These are phyloP conservation scores for Biscutella laevigata DNA, from an alignment of 441 rosid genomes.

Conservation along the genomic window DNA sequence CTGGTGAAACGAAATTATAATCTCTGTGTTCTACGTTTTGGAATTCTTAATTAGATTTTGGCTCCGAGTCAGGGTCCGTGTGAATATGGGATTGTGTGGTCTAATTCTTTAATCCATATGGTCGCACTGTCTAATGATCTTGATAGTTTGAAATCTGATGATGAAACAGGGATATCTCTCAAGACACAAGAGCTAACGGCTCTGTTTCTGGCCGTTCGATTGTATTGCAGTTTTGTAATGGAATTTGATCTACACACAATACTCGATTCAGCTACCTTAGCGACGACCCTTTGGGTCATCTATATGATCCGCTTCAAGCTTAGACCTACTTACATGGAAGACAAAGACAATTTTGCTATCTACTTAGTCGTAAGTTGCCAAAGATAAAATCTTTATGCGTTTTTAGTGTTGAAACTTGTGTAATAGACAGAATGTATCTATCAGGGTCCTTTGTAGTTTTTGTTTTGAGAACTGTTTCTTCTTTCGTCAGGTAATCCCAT, in stretches of 20 bases:
- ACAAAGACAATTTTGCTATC: constrained; percentile 48
- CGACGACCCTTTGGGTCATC: constrained; percentile 56
- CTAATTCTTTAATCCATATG: neutral
- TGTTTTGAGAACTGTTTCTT: neutral
- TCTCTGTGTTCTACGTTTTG: neutral
- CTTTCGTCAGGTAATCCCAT: constrained; percentile 44
- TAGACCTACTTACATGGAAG: constrained; percentile 47
- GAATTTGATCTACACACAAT: constrained; percentile 59
- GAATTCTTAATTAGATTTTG: neutral
- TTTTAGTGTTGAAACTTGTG: neutral
- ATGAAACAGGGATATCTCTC: constrained; percentile 42
- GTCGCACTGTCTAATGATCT: neutral
- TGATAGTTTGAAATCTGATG: constrained; percentile 1
- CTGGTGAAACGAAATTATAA: constrained; percentile 21
- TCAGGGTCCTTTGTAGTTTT: neutral
- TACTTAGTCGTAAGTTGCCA: constrained; percentile 42
- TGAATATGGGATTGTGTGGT: too few species aligned
- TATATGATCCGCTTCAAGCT: constrained; percentile 56
- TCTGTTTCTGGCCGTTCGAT: constrained; percentile 43
- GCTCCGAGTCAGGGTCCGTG: too few species aligned
- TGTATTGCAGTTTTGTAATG: constrained; percentile 62
- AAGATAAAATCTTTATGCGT: neutral
- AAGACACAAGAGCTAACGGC: constrained; percentile 69
- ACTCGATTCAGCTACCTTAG: constrained; percentile 52
- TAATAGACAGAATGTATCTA: neutral